A percentile compares a stretch with the other conserved stretches of the same genome.
Evolutionary conservation across 352 stramenopile species (phyloP).

Genomic region (Globisporangium yorkense): DNA sequence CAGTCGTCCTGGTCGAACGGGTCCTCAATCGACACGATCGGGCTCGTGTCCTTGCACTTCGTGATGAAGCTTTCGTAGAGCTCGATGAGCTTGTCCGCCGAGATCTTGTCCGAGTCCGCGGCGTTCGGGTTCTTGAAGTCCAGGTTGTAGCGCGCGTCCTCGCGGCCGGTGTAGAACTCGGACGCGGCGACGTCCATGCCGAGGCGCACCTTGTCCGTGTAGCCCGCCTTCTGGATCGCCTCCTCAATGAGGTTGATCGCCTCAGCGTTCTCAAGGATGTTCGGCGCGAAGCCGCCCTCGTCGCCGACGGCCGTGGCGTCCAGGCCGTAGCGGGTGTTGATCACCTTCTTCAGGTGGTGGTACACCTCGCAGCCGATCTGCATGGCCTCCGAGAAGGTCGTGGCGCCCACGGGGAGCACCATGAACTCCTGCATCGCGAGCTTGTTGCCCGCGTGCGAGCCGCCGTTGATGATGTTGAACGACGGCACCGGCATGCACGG

Average conservation of each 20-base stretch:
- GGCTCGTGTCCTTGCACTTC: slow-evolving; percentile 89
- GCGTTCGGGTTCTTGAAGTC: slow-evolving; percentile 96
- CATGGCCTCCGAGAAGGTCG: slow-evolving; percentile 94
- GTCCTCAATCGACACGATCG: slow-evolving; percentile 99
- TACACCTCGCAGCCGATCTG: slow-evolving; percentile 98
- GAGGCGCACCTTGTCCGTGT: slow-evolving; percentile 95
- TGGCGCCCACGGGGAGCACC: slow-evolving; percentile 93
- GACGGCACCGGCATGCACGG: slow-evolving; percentile 95
- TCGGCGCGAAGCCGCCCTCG: slow-evolving; percentile 98
- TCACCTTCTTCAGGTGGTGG: slow-evolving; percentile 98
- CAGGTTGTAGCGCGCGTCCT: slow-evolving; percentile 97
- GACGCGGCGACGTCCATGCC: slow-evolving; percentile 98
- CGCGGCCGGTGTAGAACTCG: slow-evolving; percentile 96
- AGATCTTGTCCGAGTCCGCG: slow-evolving; percentile 86
- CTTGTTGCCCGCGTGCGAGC: slow-evolving; percentile 97
- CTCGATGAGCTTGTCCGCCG: slow-evolving; percentile 92
- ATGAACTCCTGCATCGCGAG: slow-evolving; percentile 99
- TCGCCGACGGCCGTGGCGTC: slow-evolving; percentile 99
- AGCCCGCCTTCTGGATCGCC: slow-evolving; percentile 94
- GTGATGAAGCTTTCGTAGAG: slow-evolving; percentile 93
- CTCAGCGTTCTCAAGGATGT: slow-evolving; percentile 95
- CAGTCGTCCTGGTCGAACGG: slow-evolving; percentile 99
- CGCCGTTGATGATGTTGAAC: slow-evolving; percentile 99
- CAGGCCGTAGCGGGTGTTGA: slow-evolving; percentile 97
- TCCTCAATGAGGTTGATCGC: slow-evolving; percentile 97